phyloP scores from a whole-genome alignment of 768 basidiomycete genomes.

The Suillus variegatus region DNA sequence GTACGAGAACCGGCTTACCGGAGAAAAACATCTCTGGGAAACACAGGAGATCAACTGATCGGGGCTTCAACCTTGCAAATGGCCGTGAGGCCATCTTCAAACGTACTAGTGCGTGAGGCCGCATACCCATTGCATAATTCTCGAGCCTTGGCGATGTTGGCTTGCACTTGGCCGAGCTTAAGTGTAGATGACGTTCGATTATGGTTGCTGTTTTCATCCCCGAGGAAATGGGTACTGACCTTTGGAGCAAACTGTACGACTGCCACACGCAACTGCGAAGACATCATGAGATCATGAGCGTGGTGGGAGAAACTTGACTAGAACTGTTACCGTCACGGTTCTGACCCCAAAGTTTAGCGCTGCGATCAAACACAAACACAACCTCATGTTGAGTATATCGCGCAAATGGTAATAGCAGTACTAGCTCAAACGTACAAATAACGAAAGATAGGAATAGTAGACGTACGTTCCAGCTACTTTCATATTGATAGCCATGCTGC shows the following conservation, averaged over 20 bases:
- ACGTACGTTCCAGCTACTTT: no score
- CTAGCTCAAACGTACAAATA: background rate
- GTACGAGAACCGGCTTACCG: constrained; percentile 42
- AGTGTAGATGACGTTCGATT: background rate
- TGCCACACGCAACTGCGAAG: constrained; percentile 38
- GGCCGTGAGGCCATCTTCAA: background rate
- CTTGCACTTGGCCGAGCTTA: constrained; percentile 72
- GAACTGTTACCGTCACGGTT: background rate
- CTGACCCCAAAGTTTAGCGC: background rate
- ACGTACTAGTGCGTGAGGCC: background rate
- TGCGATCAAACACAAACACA: background rate
- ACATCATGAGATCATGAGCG: constrained; percentile 12
- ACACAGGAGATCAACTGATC: constrained; percentile 79
- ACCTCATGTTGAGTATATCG: background rate
- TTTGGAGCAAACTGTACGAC: constrained; percentile 57
- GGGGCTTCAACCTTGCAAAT: constrained; percentile 58
- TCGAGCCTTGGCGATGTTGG: constrained; percentile 66
- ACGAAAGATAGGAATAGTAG: background rate
- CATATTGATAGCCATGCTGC: no score
- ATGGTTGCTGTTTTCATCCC: background rate
- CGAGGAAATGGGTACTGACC: constrained; percentile 30
- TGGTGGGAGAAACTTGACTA: background rate
- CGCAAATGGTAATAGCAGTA: background rate
- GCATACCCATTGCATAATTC: constrained; percentile 62
- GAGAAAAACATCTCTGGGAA: constrained; percentile 88